Conservation (phyloP, 805 yeast genomes). For the Zygoascus ofunaensis region DNA sequence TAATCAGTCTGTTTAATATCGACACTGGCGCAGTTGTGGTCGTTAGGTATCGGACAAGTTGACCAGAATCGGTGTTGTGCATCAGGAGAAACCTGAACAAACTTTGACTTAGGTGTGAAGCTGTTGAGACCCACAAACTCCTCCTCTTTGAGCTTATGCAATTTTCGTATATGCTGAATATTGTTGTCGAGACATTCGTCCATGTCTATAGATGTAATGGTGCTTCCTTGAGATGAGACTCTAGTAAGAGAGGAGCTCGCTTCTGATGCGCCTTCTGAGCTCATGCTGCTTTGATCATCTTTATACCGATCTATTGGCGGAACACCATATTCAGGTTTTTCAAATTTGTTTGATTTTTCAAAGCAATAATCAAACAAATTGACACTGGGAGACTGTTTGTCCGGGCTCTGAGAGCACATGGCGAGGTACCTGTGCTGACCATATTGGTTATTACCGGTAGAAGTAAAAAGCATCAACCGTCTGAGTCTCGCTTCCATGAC, state of each 20-base stretch:
- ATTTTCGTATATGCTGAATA: neutral
- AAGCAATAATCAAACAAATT: slow-evolving; percentile 7
- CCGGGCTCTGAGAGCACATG: slow-evolving; percentile 4
- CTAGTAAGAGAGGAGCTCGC: neutral
- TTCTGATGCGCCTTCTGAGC: neutral
- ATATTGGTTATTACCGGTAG: neutral
- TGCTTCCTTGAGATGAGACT: neutral
- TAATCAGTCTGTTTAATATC: slow-evolving; percentile 13
- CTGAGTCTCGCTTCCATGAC: slow-evolving; percentile 6
- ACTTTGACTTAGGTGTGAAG: slow-evolving; percentile 11
- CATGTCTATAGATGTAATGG: neutral
- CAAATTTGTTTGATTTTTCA: slow-evolving; percentile 8
- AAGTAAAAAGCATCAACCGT: neutral
- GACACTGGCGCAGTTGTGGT: slow-evolving; percentile 2
- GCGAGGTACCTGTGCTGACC: neutral
- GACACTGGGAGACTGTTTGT: neutral
- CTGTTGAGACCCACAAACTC: neutral
- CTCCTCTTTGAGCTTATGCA: neutral
- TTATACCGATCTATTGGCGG: slow-evolving; percentile 5
- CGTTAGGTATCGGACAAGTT: neutral
- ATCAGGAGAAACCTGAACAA: neutral
- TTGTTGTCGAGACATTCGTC: neutral
- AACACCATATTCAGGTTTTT: slow-evolving; percentile 6
- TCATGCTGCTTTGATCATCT: slow-evolving; percentile 1
- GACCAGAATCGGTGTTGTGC: neutral